Evolutionary conservation across 2,329 filamentous ascomycete species (phyloP).

Genomic region (Coniella vitis): DNA sequence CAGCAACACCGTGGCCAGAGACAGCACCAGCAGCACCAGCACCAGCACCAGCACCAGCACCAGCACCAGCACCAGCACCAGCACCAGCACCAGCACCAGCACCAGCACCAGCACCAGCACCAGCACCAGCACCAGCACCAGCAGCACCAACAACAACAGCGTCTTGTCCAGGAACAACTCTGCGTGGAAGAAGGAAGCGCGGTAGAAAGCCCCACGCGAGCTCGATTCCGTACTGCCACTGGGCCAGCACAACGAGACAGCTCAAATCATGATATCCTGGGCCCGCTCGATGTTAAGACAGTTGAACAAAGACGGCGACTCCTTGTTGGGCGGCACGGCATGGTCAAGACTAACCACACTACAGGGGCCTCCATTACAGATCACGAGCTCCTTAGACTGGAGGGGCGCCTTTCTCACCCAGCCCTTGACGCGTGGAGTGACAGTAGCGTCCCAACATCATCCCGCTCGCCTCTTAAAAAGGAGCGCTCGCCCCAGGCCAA

Average conservation of each 20-base stretch:
- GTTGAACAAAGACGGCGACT: slow-evolving; percentile 17
- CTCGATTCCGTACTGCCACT: too few relatives aligned
- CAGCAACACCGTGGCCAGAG: too few relatives aligned
- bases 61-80: too few relatives aligned
- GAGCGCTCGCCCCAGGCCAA: too few relatives aligned
- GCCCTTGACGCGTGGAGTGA: slow-evolving; percentile 20
- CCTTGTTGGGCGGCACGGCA: slow-evolving; percentile 14
- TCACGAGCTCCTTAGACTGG: slow-evolving; percentile 26
- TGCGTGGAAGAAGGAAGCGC: too few relatives aligned
- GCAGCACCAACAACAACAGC: neutral
- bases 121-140: slow-evolving; percentile 6
- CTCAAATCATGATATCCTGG: slow-evolving; percentile 13
- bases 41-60: too few relatives aligned
- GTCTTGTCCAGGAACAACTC: neutral
- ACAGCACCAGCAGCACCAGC: too few relatives aligned
- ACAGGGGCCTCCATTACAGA: slow-evolving; percentile 25
- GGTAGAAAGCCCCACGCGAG: neutral
- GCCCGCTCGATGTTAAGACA: slow-evolving; percentile 14
- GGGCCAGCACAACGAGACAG: neutral
- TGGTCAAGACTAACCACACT: slow-evolving; percentile 7
- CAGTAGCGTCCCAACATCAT: slow-evolving; percentile 1
- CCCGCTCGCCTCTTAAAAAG: neutral
- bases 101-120: slow-evolving; percentile 4
- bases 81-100: too few relatives aligned
- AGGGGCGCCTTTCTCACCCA: slow-evolving; percentile 28